Base-by-base conservation (phyloP, 2,329 filamentous ascomycete species). In the Microdochium bolleyi region DNA sequence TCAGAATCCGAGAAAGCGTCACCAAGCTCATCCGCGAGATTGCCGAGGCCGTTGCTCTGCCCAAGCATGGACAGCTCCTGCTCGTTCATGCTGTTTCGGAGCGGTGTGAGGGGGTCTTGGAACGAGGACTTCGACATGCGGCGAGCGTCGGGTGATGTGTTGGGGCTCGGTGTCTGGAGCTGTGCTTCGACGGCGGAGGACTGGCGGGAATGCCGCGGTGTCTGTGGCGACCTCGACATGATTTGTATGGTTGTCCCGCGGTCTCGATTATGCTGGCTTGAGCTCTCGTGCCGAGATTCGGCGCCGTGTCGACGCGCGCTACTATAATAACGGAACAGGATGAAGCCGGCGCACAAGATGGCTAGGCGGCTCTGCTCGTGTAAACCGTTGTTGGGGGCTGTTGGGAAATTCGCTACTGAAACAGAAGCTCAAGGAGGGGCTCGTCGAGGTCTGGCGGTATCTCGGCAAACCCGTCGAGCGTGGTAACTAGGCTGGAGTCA, bases 21-120 rank as follows among this genome's bases (percentile, higher is more conserved):
- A 1, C 86, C 89, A 49, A 94, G 73, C 68, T 94, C 89, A 67
- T 92, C 89, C 1, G 89, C 89, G 49, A 94, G 69, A 60, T 90
- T 92, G 30, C 88, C 89, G 56, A 90, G 73, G 9, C 85, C 85
- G 56, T 82, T 82, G 50, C 71, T 72, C 2, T 66, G 65, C 24
- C 69, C 67, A 49, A 78, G 73, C n/a, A 73, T 66, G 53, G 68
- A 69, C 51, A 79, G 65, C 58, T 80, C 77, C 54, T 72, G 69
- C 52, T 77, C 74, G 60, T 72, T 74, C 60, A 67, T 65, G 60
- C 74, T 77, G 60, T 70, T 72, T 51, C 73, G 70, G 49, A 74
- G 69, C 48, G 77, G 74, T 1, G 76, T 77, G 44, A 73, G 64
- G 24, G 74, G 70, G 34, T 82, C 79, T 57, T 77, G 72, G 50